Conservation (phyloP, 1,284 basidiomycete genomes). For the Nidula niveotomentosa region DNA sequence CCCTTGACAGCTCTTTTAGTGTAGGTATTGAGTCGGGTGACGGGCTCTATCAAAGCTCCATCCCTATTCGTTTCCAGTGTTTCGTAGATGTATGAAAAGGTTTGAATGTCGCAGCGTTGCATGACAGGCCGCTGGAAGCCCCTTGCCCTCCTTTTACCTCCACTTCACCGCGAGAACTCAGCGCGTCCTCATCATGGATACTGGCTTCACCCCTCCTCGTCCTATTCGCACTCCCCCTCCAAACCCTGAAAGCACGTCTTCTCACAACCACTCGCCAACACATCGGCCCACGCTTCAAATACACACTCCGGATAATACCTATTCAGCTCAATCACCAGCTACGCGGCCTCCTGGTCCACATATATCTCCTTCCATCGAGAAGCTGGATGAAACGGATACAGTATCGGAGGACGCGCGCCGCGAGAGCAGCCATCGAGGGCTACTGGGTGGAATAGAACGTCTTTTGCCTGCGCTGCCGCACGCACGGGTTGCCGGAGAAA, state of each 20-base stretch:
- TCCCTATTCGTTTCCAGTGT: too few species aligned
- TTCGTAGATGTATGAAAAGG: too few species aligned
- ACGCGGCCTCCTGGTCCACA: background rate
- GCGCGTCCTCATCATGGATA: too few species aligned
- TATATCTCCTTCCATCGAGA: slow-evolving; percentile 2
- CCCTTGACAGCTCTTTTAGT: too few species aligned
- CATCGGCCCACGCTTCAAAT: background rate
- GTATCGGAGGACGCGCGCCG: slow-evolving; percentile 3
- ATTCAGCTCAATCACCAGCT: slow-evolving; percentile 1
- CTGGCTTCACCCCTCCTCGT: too few species aligned
- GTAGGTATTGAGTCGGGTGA: too few species aligned
- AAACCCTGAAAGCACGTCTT: background rate
- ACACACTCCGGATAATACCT: background rate
- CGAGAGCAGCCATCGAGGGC: background rate
- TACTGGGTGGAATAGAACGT: slow-evolving; percentile 5
- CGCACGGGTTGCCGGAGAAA: slow-evolving; percentile 4
- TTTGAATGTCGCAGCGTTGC: too few species aligned
- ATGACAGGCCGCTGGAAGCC: too few species aligned
- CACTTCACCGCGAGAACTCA: too few species aligned
- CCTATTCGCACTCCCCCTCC: background rate
- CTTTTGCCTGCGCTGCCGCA: slow-evolving; percentile 9
- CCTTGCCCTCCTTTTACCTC: too few species aligned
- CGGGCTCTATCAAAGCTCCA: too few species aligned
- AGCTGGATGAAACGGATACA: slow-evolving; percentile 8
- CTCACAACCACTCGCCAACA: too few species aligned